These are phyloP conservation scores for Solanum chacoense DNA, from an alignment of 305 asterid genomes.

Conservation along the genomic window DNA sequence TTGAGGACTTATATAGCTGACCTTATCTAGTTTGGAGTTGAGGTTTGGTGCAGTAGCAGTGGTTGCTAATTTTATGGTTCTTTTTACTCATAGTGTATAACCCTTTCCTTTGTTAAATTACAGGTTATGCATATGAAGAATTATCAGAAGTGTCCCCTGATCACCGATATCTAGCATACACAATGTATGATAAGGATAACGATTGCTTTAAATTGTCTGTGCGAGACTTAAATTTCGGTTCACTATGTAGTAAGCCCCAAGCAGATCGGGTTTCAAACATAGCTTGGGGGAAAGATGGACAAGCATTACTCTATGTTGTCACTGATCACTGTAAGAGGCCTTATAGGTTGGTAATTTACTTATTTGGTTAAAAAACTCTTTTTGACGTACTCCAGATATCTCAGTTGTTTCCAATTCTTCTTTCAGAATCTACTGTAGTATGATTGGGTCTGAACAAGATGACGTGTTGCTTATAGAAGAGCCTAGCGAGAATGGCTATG, in stretches of 20 bases:
- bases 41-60: background rate
- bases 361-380: background rate
- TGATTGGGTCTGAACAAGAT: slow-evolving; percentile 55
- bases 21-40: background rate
- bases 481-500: slow-evolving; percentile 50
- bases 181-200: slow-evolving; percentile 87
- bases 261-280: slow-evolving; percentile 67
- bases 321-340: slow-evolving; percentile 85
- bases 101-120: background rate
- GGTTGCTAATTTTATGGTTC: background rate
- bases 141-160: slow-evolving; percentile 92
- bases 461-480: slow-evolving; percentile 73
- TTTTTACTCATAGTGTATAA: background rate
- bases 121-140: slow-evolving; percentile 89
- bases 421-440: slow-evolving; percentile 70
- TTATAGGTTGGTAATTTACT: slow-evolving; percentile 44
- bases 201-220: slow-evolving; percentile 66
- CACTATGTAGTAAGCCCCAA: slow-evolving; percentile 64
- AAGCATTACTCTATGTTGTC: slow-evolving; percentile 70
- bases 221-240: slow-evolving; percentile 83
- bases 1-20: background rate
- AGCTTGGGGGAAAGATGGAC: slow-evolving; percentile 91
- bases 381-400: slow-evolving; percentile 8
- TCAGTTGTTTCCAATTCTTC: slow-evolving; percentile 2
- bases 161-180: slow-evolving; percentile 91